Base-by-base conservation (phyloP, 306 rosid genomes). In the Prunus campanulata region DNA sequence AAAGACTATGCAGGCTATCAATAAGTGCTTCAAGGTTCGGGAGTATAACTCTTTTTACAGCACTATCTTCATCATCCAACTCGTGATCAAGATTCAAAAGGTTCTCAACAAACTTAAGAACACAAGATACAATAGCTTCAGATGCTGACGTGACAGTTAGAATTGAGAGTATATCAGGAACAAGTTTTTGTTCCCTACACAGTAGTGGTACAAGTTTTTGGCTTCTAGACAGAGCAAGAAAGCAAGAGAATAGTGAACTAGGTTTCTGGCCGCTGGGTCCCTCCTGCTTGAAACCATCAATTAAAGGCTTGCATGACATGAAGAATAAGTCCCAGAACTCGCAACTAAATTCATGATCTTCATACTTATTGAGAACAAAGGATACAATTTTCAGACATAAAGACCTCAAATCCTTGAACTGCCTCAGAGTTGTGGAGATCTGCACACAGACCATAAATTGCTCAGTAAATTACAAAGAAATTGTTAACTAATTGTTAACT, bases 211-310 rank as follows among this genome's bases (percentile, higher is more conserved):
- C 88, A 35, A 90, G 91, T 68, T 80, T 95, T 79, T 83, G 74
- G 89, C 85, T 89, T 87, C 86, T 86, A 73, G 92, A 89, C 98
- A 95, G 90, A 76, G 92, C 88, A 81, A 88, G 74, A 89, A 95
- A 95, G 86, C 98, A 90, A 81, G 96, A 89, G 46, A 92, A 86
- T 68, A 95, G 92, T 6, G 97, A 89, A 85, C 98, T 92, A 52
- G 98, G 98, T 71, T 90, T 95, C 87, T 92, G 93, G 81, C 97
- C 87, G 71, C 95, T 92, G 76, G 93, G 91, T 77, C 91, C 88
- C 84, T 92, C 98, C 79, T 84, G 91, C 82, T 88, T 92, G 82
- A 95, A 90, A 77, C 87, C 86, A 52, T 81, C 86, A 16, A 95
- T 78, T 85, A 91, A 80, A 2, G 91, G 84, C 72, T 92, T 88